Percentiles rank a stretch among this genome's conserved stretches.
Evolutionary conservation across 2,329 filamentous ascomycete genomes (phyloP).

Genomic region (Calonectria leucothoes): DNA sequence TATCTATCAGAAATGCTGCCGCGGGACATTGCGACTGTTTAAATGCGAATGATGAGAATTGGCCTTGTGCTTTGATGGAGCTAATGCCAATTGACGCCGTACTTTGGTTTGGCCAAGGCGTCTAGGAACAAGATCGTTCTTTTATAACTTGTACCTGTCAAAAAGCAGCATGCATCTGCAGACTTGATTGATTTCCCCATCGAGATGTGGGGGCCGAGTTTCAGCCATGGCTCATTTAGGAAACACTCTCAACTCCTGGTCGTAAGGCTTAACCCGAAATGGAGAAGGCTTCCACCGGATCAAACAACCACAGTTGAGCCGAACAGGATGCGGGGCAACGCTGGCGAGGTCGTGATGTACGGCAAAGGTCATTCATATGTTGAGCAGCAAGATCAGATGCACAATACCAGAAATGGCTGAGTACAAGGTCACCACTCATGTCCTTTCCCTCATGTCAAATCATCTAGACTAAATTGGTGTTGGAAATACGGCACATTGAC

Average conservation of each 20-base stretch:
- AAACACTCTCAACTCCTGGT: neutral
- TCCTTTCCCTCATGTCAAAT: no score
- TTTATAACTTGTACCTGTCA: neutral
- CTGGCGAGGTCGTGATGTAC: neutral
- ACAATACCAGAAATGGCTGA: no score
- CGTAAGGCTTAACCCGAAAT: neutral
- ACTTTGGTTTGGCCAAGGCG: no score
- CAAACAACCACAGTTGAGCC: neutral
- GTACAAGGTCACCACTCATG: no score
- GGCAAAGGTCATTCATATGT: no score
- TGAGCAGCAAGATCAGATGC: no score
- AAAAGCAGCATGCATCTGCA: neutral
- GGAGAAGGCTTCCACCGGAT: neutral
- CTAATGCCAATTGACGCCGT: neutral
- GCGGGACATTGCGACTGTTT: neutral
- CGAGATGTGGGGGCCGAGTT: neutral
- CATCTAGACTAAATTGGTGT: no score
- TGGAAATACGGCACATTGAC: no score
- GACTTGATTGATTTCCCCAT: neutral
- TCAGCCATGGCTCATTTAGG: neutral
- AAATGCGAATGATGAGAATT: neutral
- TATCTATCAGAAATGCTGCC: conserved; percentile 4
- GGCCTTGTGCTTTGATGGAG: neutral
- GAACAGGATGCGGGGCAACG: neutral
- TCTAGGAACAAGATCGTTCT: neutral